phyloP scores from a whole-genome alignment of 805 yeast genomes.

The Candida chauliodis region DNA sequence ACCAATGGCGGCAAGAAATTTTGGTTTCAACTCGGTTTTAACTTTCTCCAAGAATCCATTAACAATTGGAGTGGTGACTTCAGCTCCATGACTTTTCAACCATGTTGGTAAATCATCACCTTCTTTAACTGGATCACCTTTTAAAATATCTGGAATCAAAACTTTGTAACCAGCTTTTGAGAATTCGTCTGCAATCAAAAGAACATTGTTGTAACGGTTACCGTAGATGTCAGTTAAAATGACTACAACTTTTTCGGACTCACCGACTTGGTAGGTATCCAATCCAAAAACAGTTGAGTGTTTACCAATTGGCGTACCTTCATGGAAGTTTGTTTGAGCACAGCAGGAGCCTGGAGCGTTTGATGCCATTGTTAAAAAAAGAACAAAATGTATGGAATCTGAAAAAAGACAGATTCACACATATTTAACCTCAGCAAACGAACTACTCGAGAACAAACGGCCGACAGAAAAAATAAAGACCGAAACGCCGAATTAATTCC shows the following conservation, averaged over 20 bases:
- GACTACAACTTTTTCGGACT: constrained; percentile 48
- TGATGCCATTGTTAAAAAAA: constrained; percentile 36
- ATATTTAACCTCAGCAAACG: too few relatives aligned
- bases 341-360: constrained; percentile 53
- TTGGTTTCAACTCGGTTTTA: constrained; percentile 31
- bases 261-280: constrained; percentile 30
- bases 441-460: too few relatives aligned
- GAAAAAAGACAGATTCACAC: too few relatives aligned
- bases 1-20: constrained; percentile 56
- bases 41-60: constrained; percentile 45
- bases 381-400: too few relatives aligned
- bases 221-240: constrained; percentile 74
- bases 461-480: too few relatives aligned
- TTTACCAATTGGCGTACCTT: constrained; percentile 49
- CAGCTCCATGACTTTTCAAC: constrained; percentile 51
- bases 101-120: constrained; percentile 35
- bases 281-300: constrained; percentile 40
- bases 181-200: constrained; percentile 63
- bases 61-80: constrained; percentile 46
- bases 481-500: too few relatives aligned
- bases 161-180: constrained; percentile 63
- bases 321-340: constrained; percentile 38
- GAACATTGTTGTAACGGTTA: constrained; percentile 49
- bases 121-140: constrained; percentile 38
- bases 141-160: constrained; percentile 71